Conservation (phyloP, 2,329 filamentous ascomycete species). For the Ilyonectria destructans region DNA sequence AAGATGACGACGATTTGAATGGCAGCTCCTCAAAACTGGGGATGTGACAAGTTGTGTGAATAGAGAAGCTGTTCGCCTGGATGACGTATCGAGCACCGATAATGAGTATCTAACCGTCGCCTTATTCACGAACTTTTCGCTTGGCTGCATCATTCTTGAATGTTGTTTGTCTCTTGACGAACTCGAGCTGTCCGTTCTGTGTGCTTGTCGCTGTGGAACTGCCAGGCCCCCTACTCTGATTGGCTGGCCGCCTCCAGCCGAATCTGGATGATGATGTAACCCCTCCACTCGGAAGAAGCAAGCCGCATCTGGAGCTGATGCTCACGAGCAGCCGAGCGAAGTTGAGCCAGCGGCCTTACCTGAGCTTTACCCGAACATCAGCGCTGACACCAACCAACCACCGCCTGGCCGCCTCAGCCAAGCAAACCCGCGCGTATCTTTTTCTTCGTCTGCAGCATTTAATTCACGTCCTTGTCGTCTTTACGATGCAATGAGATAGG, state of each 20-base stretch:
- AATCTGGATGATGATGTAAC: constrained; percentile 7
- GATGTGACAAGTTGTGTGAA: neutral
- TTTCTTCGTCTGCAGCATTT: neutral
- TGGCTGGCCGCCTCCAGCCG: neutral
- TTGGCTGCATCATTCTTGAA: neutral
- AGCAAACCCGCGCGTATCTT: neutral
- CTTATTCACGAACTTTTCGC: too few species aligned
- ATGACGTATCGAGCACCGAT: too few species aligned
- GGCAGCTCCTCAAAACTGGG: neutral
- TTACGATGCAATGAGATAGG: constrained; percentile 26
- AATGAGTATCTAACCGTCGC: too few species aligned
- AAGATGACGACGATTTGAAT: neutral
- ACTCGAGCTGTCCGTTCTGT: neutral
- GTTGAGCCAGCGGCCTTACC: neutral
- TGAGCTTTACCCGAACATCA: constrained; percentile 8
- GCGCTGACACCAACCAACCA: neutral
- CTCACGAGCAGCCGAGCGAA: constrained; percentile 1
- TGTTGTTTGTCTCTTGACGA: neutral
- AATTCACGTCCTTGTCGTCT: neutral
- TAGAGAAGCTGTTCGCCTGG: neutral
- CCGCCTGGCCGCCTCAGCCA: neutral
- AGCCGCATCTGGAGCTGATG: neutral
- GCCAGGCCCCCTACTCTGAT: neutral
- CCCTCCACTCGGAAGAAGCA: neutral
- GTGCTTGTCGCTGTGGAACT: neutral